Evolutionary conservation across 495 filamentous ascomycete genomes (phyloP), one percentile per base, ranked within the genome.

Genomic region (Peziza echinospora): DNA sequence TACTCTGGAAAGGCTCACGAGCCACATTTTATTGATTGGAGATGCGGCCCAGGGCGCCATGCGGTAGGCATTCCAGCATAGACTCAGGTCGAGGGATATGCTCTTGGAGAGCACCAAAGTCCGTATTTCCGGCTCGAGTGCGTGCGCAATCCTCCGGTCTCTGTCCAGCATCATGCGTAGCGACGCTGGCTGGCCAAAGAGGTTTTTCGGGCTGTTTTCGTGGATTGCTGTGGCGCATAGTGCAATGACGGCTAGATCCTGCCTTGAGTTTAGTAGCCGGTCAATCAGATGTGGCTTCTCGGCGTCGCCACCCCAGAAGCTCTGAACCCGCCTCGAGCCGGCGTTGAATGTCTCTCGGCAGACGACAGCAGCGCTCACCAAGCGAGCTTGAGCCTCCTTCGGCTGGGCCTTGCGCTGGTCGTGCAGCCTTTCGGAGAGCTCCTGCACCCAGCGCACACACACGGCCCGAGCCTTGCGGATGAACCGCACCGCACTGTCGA

Each of bases 151-250:
- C 13, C 30, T 11, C 30, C 3, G 13, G 19, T 37, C 30, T 37
- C 30, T 11, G 13, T 37, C 3, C 30, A 37, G 13, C 19, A 37
- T 4, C 13, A 37, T 11, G 30, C 30, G 30, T 13, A 37, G 2
- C n/a, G n/a, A n/a, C n/a, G n/a, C n/a, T 24, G 17, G 19, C 2
- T 17, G 44, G 40, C 51, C 19, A 19, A 60, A 43, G 3, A 16
- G 9, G 24, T 51, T 44, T 43, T 41, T 21, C 8, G 49, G 44
- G 5, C 42, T 42, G 24, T 54, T 55, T 42, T 68, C 58, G 21
- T 64, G 55, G 23, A 67, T 52, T 0, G 57, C 52, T 22, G 62
- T 59, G 8, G 60, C 57, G 46, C 68, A 67, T 47, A 65, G 51
- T 1, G 61, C 45, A 16, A 67, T 56, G 5, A 64, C 57, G 6